These are phyloP conservation scores for Mortierella hygrophila DNA, from an alignment of 192 early-diverging fungal species.

Conservation along the genomic window DNA sequence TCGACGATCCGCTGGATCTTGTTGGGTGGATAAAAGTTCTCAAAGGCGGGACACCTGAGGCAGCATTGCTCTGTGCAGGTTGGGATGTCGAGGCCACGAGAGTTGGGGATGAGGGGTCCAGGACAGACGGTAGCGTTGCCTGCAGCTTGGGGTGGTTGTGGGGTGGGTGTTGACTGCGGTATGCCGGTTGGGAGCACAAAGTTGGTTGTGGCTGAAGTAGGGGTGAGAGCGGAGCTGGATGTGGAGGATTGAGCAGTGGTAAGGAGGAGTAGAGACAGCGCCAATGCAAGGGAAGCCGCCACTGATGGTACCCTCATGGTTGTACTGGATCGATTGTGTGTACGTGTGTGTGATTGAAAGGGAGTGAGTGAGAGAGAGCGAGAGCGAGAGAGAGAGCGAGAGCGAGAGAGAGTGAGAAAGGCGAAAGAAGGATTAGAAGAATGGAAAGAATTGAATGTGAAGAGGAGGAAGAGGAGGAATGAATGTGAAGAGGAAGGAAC, in stretches of 20 bases:
- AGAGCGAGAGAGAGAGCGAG: background rate
- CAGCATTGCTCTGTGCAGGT: conserved; percentile 36
- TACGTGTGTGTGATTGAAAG: background rate
- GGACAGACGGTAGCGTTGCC: conserved; percentile 23
- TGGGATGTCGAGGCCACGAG: conserved; percentile 16
- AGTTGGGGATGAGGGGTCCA: conserved; percentile 39
- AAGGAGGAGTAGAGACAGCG: background rate
- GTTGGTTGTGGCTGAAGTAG: conserved; percentile 18
- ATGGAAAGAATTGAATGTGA: too few relatives aligned
- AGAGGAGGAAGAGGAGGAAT: background rate
- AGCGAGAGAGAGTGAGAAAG: background rate
- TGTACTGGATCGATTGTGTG: background rate
- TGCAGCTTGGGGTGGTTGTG: background rate
- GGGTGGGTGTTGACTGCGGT: background rate
- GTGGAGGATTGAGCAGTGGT: conserved; percentile 9
- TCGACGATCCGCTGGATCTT: conserved; percentile 15
- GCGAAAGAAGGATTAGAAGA: background rate
- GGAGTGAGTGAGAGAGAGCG: background rate
- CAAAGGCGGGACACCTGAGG: conserved; percentile 36
- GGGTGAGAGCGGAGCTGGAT: background rate
- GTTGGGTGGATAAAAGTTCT: conserved; percentile 37
- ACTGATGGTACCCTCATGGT: conserved; percentile 17
- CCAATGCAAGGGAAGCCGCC: background rate
- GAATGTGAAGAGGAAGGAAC: background rate
- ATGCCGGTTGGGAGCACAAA: conserved; percentile 21